phyloP scores from a whole-genome alignment of 352 stramenopile genomes.

The Albugo laibachii region DNA sequence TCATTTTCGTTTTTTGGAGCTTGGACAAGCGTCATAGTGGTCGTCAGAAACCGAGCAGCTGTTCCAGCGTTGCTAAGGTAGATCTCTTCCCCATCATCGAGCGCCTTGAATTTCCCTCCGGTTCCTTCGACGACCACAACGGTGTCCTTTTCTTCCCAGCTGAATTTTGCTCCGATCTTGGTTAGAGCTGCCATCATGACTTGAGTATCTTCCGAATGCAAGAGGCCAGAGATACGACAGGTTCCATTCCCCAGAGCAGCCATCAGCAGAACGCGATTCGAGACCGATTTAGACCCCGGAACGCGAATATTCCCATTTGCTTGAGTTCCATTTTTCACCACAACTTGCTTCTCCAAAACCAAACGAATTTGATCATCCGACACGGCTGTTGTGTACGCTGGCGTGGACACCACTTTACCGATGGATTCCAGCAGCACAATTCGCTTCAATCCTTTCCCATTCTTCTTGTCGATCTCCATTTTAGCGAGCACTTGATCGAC shows the following conservation, averaged over 20 bases:
- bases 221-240: conserved; percentile 76
- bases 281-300: conserved; percentile 95
- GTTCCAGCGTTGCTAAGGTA: conserved; percentile 83
- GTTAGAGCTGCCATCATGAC: conserved; percentile 95
- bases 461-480: conserved; percentile 82
- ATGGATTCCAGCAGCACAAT: conserved; percentile 59
- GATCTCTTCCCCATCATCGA: conserved; percentile 33
- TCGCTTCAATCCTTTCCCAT: conserved; percentile 60
- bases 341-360: conserved; percentile 53
- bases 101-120: conserved; percentile 28
- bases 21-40: conserved; percentile 58
- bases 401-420: conserved; percentile 27
- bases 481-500: conserved; percentile 49
- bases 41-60: conserved; percentile 89
- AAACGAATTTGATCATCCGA: conserved; percentile 54
- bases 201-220: conserved; percentile 94
- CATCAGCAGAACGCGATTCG: conserved; percentile 93
- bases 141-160: conserved; percentile 42
- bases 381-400: conserved; percentile 47
- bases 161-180: conserved; percentile 73
- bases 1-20: conserved; percentile 11
- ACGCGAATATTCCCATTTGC: conserved; percentile 61
- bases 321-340: conserved; percentile 23
- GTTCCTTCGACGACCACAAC: conserved; percentile 64
- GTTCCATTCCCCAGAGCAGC: conserved; percentile 79